Percentiles rank a stretch among this genome's conserved stretches.
phyloP scores from a whole-genome alignment of 768 basidiomycete genomes.

The Boletus speciosus region DNA sequence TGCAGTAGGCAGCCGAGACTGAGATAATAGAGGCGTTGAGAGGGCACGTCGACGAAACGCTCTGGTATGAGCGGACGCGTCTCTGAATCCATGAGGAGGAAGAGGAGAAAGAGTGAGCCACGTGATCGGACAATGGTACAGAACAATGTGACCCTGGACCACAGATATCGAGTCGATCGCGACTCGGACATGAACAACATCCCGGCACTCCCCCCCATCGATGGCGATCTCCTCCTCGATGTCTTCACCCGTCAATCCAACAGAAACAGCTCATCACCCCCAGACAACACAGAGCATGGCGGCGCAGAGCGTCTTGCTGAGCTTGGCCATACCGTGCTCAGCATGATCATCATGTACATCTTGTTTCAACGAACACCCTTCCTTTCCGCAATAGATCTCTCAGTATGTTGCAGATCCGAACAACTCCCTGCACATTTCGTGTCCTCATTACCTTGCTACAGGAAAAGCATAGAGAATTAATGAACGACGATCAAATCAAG shows the following conservation, averaged over 20 bases:
- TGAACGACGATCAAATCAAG: constrained; percentile 40
- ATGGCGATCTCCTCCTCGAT: constrained; percentile 56
- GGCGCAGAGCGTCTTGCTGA: constrained; percentile 57
- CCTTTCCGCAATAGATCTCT: constrained; percentile 40
- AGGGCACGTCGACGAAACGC: constrained; percentile 67
- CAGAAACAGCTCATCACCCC: constrained; percentile 25
- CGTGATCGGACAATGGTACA: constrained; percentile 10
- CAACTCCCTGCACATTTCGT: background rate
- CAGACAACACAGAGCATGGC: constrained; percentile 47
- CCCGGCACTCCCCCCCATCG: constrained; percentile 54
- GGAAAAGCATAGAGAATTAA: constrained; percentile 26
- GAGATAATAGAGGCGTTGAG: constrained; percentile 75
- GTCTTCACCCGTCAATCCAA: constrained; percentile 52
- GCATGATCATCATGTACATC: constrained; percentile 49
- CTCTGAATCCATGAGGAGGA: constrained; percentile 8
- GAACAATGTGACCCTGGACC: too few relatives aligned
- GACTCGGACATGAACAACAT: constrained; percentile 26
- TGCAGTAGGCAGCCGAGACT: constrained; percentile 76
- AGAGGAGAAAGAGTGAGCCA: constrained; percentile 7
- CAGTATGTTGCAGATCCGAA: constrained; percentile 33
- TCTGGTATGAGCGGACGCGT: constrained; percentile 64
- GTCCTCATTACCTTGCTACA: constrained; percentile 7
- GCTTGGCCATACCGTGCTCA: constrained; percentile 52
- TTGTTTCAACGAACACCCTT: constrained; percentile 46
- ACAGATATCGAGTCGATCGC: constrained; percentile 5